phyloP scores from a whole-genome alignment of 2,329 filamentous ascomycete species.

The Cucurbitaria berberidis region DNA sequence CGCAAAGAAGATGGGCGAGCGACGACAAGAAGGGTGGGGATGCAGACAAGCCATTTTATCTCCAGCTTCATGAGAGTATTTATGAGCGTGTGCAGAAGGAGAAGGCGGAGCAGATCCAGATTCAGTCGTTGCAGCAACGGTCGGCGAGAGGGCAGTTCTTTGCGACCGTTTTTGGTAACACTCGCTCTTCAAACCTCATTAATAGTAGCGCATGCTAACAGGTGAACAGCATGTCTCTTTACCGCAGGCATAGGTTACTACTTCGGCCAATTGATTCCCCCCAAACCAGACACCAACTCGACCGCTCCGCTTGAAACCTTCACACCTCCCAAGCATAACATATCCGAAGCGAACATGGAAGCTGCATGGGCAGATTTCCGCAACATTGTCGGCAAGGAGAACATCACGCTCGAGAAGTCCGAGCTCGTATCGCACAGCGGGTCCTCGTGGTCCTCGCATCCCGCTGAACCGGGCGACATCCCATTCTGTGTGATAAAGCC shows the following conservation, averaged over 20 bases:
- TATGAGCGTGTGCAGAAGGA: constrained; percentile 64
- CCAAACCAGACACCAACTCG: constrained; percentile 58
- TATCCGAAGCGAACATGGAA: constrained; percentile 63
- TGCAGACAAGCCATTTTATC: constrained; percentile 60
- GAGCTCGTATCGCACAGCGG: constrained; percentile 65
- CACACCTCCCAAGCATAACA: constrained; percentile 60
- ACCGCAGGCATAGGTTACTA: constrained; percentile 62
- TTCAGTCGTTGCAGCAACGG: constrained; percentile 28
- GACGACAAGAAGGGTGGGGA: constrained; percentile 25
- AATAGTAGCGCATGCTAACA: constrained; percentile 7
- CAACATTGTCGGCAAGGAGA: constrained; percentile 65
- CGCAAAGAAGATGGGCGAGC: constrained; percentile 48
- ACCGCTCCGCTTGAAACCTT: constrained; percentile 60
- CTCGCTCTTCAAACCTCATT: background rate
- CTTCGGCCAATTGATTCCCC: constrained; percentile 58
- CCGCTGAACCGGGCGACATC: constrained; percentile 49
- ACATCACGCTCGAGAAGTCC: constrained; percentile 63
- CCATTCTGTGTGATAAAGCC: constrained; percentile 76
- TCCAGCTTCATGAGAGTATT: constrained; percentile 68
- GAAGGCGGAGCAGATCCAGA: constrained; percentile 60
- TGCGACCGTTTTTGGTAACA: constrained; percentile 32
- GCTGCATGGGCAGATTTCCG: constrained; percentile 70
- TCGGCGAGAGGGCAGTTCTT: constrained; percentile 48
- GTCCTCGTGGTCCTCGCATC: constrained; percentile 68
- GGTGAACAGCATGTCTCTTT: constrained; percentile 55